These are phyloP conservation scores for Canariomyces notabilis DNA, from an alignment of 2,329 filamentous ascomycete species.

Conservation along the genomic window DNA sequence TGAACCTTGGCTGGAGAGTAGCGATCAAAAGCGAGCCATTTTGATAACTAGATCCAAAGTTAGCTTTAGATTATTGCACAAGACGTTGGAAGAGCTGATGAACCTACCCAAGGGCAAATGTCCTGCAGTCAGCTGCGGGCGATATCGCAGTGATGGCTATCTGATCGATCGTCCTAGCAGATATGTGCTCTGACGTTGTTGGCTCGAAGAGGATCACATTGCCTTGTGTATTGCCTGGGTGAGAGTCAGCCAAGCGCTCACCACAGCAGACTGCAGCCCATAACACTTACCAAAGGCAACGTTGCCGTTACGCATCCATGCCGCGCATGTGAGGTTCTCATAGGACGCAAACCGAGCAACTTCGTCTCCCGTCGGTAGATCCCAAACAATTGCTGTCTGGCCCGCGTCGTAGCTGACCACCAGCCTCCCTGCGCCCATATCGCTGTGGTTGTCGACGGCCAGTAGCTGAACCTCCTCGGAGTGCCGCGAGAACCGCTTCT, in stretches of 20 bases:
- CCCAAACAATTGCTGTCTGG: constrained; percentile 94
- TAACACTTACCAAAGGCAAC: constrained; percentile 78
- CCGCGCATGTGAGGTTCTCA: constrained; percentile 74
- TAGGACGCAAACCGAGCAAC: constrained; percentile 90
- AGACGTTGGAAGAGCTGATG: background rate
- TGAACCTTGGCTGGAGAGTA: constrained; percentile 84
- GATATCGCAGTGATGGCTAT: constrained; percentile 93
- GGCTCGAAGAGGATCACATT: constrained; percentile 94
- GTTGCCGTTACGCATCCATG: constrained; percentile 97
- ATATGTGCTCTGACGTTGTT: constrained; percentile 86
- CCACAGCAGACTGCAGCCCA: constrained; percentile 9
- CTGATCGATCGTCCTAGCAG: constrained; percentile 80
- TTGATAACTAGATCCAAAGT: constrained; percentile 61
- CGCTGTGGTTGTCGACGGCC: constrained; percentile 85
- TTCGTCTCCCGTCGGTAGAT: constrained; percentile 85
- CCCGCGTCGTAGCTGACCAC: constrained; percentile 91
- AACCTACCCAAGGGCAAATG: constrained; percentile 87
- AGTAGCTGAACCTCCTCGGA: constrained; percentile 78
- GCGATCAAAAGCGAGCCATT: constrained; percentile 93
- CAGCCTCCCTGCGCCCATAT: constrained; percentile 74
- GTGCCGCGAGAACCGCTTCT: constrained; percentile 79
- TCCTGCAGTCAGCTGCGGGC: constrained; percentile 82
- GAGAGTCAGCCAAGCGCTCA: constrained; percentile 23
- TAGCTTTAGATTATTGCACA: background rate
- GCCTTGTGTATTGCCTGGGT: constrained; percentile 79